Conservation (phyloP, 306 rosid species). For the Ziziphus jujuba region DNA sequence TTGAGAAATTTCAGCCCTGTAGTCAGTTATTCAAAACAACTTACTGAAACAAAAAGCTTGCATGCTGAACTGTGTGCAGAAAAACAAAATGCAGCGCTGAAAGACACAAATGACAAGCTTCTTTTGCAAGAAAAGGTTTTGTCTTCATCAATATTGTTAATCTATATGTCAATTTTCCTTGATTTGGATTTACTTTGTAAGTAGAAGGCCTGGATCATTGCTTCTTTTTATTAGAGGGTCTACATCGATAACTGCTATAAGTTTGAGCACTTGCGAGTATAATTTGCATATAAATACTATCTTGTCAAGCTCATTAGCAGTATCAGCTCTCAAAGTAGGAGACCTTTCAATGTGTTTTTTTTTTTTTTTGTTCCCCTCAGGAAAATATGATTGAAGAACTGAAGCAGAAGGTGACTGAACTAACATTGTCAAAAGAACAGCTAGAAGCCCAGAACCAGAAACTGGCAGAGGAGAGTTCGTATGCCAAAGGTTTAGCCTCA, state of each 20-base stretch:
- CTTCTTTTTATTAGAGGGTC: no score
- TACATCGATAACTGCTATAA: neutral
- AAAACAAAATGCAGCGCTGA: conserved; percentile 29
- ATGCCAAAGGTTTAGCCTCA: conserved; percentile 96
- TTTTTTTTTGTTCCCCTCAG: conserved; percentile 35
- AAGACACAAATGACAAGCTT: conserved; percentile 37
- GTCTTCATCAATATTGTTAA: neutral
- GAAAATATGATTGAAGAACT: conserved; percentile 67
- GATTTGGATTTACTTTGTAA: no score
- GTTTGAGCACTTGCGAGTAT: neutral
- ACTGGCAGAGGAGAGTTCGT: conserved; percentile 90
- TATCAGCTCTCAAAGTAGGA: conserved; percentile 7
- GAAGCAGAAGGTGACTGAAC: conserved; percentile 55
- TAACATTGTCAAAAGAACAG: conserved; percentile 72
- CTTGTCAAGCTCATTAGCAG: conserved; percentile 12
- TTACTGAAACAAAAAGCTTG: conserved; percentile 31
- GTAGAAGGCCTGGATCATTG: no score
- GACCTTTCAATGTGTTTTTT: conserved; percentile 9
- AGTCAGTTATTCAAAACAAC: conserved; percentile 36
- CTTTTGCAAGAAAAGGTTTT: conserved; percentile 67
- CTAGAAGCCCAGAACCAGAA: conserved; percentile 77
- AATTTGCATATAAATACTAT: neutral
- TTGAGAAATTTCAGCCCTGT: conserved; percentile 41
- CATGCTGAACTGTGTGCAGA: conserved; percentile 36
- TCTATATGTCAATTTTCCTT: no score